Conservation (phyloP, 805 yeast species). For the Isabelozyma heimii region DNA sequence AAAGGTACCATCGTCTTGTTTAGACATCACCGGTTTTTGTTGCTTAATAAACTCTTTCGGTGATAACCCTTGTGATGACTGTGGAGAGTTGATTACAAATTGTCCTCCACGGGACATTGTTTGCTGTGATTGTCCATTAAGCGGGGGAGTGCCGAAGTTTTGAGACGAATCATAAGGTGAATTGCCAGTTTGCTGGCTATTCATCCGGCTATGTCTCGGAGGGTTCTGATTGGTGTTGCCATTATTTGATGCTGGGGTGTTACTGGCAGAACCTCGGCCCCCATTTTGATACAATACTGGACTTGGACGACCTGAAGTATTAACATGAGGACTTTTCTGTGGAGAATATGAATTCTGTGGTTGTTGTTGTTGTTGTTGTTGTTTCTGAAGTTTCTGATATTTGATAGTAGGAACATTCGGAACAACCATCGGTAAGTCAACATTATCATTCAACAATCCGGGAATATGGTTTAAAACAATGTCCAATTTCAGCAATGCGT, state of each 20-base stretch:
- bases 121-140: conserved; percentile 3
- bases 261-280: background rate
- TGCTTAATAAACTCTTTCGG: conserved; percentile 27
- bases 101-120: conserved; percentile 15
- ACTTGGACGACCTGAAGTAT: background rate
- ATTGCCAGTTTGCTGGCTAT: conserved; percentile 2
- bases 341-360: background rate
- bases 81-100: conserved; percentile 20
- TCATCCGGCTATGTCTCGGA: conserved; percentile 3
- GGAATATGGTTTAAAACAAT: conserved; percentile 74
- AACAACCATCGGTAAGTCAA: conserved; percentile 33
- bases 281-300: background rate
- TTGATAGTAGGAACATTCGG: conserved; percentile 31
- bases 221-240: background rate
- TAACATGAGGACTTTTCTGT: conserved; percentile 1
- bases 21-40: conserved; percentile 7
- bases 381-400: conserved; percentile 5
- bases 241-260: background rate
- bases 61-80: conserved; percentile 25
- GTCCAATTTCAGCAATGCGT: conserved; percentile 70
- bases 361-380: background rate
- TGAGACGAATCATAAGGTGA: conserved; percentile 17
- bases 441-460: conserved; percentile 48
- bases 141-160: conserved; percentile 10
- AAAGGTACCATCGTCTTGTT: background rate